Conservation (phyloP, 2,329 filamentous ascomycete genomes). For the Trichoderma citrinoviride region DNA sequence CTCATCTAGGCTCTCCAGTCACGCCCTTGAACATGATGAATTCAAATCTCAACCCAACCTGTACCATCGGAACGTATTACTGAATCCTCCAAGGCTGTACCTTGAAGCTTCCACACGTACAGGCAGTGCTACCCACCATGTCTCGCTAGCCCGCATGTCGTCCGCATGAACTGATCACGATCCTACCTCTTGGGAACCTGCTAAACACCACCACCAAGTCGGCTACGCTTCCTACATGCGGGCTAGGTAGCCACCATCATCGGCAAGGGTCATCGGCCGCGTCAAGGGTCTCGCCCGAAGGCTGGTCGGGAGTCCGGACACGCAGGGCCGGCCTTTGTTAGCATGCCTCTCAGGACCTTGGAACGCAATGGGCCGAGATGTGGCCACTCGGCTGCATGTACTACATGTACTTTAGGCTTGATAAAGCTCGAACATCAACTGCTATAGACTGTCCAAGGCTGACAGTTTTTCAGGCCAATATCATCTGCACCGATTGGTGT, state of each 20-base stretch:
- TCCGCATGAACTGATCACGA: constrained; percentile 1
- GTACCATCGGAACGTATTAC: background rate
- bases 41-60: background rate
- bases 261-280: background rate
- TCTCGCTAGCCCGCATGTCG: background rate
- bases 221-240: background rate
- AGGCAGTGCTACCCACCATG: background rate
- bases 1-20: background rate
- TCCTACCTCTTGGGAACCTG: background rate
- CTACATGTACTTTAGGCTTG: background rate
- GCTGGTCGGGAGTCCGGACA: background rate
- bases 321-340: background rate
- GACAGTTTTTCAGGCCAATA: too few species aligned
- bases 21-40: background rate
- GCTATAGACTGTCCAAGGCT: too few species aligned
- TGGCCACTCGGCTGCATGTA: too few species aligned
- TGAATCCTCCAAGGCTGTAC: background rate
- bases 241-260: background rate
- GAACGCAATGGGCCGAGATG: too few species aligned
- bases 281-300: background rate
- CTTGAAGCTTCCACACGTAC: background rate
- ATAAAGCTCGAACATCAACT: background rate
- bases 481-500: too few species aligned
- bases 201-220: background rate
- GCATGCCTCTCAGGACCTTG: background rate